Evolutionary conservation across 257 asterid species (phyloP).

Genomic region (Linderniella brevidens): DNA sequence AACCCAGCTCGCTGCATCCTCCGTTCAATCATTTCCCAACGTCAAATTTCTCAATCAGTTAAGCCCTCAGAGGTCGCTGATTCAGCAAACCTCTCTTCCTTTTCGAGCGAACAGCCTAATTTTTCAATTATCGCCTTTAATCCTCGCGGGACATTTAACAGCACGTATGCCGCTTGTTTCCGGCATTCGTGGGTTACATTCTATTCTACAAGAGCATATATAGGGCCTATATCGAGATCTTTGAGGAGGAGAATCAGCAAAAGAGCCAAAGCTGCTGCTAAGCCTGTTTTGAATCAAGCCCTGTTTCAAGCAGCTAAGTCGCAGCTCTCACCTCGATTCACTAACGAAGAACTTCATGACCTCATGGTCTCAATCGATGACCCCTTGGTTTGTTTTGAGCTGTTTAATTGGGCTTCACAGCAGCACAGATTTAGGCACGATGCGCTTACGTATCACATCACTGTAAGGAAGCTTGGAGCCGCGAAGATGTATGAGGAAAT

Average conservation of each 20-base stretch:
- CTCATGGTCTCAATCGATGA: slow-evolving; percentile 35
- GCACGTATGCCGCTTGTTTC: too few relatives aligned
- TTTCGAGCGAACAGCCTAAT: too few relatives aligned
- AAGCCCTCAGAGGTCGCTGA: too few relatives aligned
- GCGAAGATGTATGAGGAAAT: slow-evolving; percentile 68
- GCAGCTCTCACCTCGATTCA: slow-evolving; percentile 57
- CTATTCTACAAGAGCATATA: slow-evolving; percentile 32
- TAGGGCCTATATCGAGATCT: slow-evolving; percentile 64
- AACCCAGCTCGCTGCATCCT: too few relatives aligned
- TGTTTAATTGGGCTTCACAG: slow-evolving; percentile 81
- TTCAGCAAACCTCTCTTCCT: too few relatives aligned
- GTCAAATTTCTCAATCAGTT: too few relatives aligned
- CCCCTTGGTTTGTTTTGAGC: slow-evolving; percentile 70
- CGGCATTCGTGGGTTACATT: slow-evolving; percentile 12
- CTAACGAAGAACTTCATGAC: slow-evolving; percentile 62
- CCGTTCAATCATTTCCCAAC: too few relatives aligned
- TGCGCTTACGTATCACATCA: slow-evolving; percentile 40
- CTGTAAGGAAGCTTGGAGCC: slow-evolving; percentile 66
- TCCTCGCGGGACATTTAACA: too few relatives aligned
- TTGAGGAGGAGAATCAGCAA: slow-evolving; percentile 53
- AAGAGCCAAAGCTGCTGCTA: slow-evolving; percentile 55
- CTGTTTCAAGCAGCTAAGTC: slow-evolving; percentile 32
- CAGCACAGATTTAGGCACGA: slow-evolving; percentile 75
- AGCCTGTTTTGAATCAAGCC: slow-evolving; percentile 45
- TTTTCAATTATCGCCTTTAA: too few relatives aligned